Percentiles rank a stretch among this genome's conserved stretches.
phyloP scores from a whole-genome alignment of 306 rosid species.

The Dalbergia oliveri region DNA sequence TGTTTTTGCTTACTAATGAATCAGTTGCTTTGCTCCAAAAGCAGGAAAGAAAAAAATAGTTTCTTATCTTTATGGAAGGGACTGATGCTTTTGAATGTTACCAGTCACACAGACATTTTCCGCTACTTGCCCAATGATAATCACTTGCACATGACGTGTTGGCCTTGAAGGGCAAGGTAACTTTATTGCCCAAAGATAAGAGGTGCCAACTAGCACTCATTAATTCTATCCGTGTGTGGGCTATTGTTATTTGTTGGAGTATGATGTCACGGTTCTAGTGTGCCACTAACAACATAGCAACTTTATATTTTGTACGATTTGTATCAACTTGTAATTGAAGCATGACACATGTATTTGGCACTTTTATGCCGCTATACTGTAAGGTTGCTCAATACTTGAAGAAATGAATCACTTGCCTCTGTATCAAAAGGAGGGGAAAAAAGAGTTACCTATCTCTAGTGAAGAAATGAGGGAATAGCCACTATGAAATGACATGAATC shows the following conservation, averaged over 20 bases:
- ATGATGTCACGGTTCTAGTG: neutral
- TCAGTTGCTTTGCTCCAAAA: constrained; percentile 37
- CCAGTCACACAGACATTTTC: neutral
- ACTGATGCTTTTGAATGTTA: neutral
- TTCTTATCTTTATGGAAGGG: neutral
- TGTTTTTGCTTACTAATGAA: constrained; percentile 17
- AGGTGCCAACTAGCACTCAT: neutral
- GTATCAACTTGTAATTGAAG: constrained; percentile 10
- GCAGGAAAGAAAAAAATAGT: neutral
- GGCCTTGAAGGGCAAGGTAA: neutral
- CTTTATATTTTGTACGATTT: neutral
- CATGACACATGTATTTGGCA: neutral
- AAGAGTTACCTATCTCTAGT: neutral
- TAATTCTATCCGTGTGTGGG: neutral
- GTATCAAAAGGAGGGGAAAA: neutral
- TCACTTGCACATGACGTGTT: neutral
- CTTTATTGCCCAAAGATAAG: neutral
- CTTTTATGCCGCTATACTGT: neutral
- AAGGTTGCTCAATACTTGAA: constrained; percentile 13
- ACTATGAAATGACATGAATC: neutral
- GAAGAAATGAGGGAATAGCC: neutral
- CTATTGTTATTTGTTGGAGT: neutral
- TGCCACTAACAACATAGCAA: neutral
- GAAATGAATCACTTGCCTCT: constrained; percentile 43
- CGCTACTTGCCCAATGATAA: neutral